Evolutionary conservation across 1,284 basidiomycete genomes (phyloP).

Genomic region (Ustilago bromivora): DNA sequence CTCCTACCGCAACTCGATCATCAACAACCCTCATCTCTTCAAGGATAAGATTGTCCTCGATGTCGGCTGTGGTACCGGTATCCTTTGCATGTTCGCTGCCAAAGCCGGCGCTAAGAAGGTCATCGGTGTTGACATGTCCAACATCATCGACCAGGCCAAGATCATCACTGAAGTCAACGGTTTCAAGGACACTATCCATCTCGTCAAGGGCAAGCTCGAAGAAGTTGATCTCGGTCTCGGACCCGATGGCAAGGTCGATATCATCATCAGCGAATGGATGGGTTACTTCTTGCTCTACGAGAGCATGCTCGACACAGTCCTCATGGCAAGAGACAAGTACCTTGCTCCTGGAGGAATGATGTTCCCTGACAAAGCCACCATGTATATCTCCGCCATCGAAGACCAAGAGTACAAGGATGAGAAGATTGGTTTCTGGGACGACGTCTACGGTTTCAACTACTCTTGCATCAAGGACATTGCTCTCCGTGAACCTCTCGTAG

Average conservation of each 20-base stretch:
- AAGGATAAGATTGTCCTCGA: constrained; percentile 83
- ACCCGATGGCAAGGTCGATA: constrained; percentile 75
- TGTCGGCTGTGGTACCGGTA: constrained; percentile 98
- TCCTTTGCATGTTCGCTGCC: constrained; percentile 98
- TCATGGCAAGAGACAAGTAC: constrained; percentile 96
- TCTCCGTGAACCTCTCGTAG: constrained; percentile 93
- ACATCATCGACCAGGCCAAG: constrained; percentile 98
- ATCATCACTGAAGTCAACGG: constrained; percentile 97
- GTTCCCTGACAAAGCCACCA: constrained; percentile 93
- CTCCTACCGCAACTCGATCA: constrained; percentile 93
- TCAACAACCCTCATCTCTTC: constrained; percentile 95
- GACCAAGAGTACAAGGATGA: constrained; percentile 99
- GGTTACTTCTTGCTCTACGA: constrained; percentile 86
- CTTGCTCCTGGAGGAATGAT: constrained; percentile 85
- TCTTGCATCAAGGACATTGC: constrained; percentile 99
- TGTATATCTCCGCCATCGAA: constrained; percentile 97
- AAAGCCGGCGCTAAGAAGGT: constrained; percentile 97
- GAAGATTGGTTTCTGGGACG: constrained; percentile 97
- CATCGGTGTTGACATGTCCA: constrained; percentile 92
- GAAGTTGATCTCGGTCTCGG: constrained; percentile 75
- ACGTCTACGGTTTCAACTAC: constrained; percentile 99
- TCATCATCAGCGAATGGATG: constrained; percentile 99
- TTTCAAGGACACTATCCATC: constrained; percentile 90
- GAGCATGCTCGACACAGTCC: constrained; percentile 98
- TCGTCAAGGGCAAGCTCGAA: constrained; percentile 98